phyloP scores from a whole-genome alignment of 2,329 filamentous ascomycete genomes.

The Fusarium udum region DNA sequence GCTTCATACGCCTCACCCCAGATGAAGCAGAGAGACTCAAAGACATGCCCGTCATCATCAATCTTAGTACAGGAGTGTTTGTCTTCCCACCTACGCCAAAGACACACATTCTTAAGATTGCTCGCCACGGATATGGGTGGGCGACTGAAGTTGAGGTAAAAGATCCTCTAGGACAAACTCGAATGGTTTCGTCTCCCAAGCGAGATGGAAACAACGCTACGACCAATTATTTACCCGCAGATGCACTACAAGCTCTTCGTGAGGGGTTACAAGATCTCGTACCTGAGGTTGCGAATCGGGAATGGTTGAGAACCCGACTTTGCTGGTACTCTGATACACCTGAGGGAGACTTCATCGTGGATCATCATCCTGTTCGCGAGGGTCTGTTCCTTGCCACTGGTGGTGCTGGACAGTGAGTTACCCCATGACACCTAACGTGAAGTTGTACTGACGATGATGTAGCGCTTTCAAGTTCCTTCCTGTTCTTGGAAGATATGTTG shows the following conservation, averaged over 20 bases:
- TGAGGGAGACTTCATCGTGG: slow-evolving; percentile 69
- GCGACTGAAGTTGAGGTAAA: slow-evolving; percentile 42
- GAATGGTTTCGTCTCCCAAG: slow-evolving; percentile 47
- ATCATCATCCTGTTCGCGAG: slow-evolving; percentile 60
- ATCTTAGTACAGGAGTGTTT: slow-evolving; percentile 64
- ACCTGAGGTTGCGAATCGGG: slow-evolving; percentile 61
- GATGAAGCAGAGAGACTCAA: slow-evolving; percentile 64
- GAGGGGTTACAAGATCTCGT: slow-evolving; percentile 62
- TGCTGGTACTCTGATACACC: slow-evolving; percentile 75
- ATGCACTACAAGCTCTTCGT: slow-evolving; percentile 63
- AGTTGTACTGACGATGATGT: neutral
- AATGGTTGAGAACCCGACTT: slow-evolving; percentile 61
- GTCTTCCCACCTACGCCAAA: slow-evolving; percentile 62
- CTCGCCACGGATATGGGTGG: slow-evolving; percentile 69
- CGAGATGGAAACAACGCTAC: slow-evolving; percentile 49
- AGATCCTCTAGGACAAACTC: slow-evolving; percentile 10
- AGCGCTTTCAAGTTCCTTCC: slow-evolving; percentile 39
- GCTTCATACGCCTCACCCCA: slow-evolving; percentile 69
- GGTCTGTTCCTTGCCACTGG: slow-evolving; percentile 60
- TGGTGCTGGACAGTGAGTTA: slow-evolving; percentile 40
- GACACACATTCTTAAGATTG: slow-evolving; percentile 65
- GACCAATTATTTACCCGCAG: slow-evolving; percentile 57
- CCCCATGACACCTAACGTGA: fast-evolving
- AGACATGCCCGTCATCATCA: slow-evolving; percentile 67
- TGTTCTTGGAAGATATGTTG: slow-evolving; percentile 35